Base-by-base conservation (phyloP, 2,329 filamentous ascomycete genomes). In the Penicillium carneum region DNA sequence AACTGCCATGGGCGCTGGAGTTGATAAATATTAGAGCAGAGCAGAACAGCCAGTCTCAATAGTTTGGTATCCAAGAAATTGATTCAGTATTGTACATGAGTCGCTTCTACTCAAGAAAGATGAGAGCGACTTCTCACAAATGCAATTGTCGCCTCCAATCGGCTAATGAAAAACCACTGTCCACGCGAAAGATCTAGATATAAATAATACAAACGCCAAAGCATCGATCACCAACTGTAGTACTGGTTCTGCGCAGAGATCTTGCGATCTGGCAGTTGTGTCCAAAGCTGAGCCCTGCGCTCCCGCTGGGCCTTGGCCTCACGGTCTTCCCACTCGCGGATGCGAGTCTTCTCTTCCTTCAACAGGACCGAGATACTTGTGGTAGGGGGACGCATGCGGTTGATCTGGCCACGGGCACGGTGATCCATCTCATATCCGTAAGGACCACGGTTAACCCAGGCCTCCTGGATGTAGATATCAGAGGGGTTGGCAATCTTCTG, bases 261-360 rank as follows among this genome's bases (percentile, higher is more conserved):
- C 7, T 90, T 91, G 63, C 93, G 87, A 77, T 97, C 92, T 8
- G 94, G 94, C 55, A 98, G 81, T 71, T 93, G 92, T 12, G 90
- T 86, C 94, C 94, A 97, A 16, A 94, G 87, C 65, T 91, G 91
- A 63, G 88, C 86, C 72, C 88, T 88, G 57, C 86, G 83, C 76
- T 90, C 85, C 81, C 92, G 94, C 71, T 88, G 86, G 71, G 90
- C 84, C 82, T 92, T 94, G 69, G 88, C 88, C 74, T 92, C 84
- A 61, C 88, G 87, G 73, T 97, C 93, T 59, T 91, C 84, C 72
- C 90, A 87, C 74, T 93, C 85, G 63, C 95, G 87, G 72, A 97
- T 88, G 57, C 93, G 85, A 6, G 95, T 97, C 77, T 90, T 90
- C 77, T 98, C 93, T 76, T 99, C 95, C 81, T 98, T 99, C 74